phyloP scores from a whole-genome alignment of 495 filamentous ascomycete genomes.

The Xylona heveae region DNA sequence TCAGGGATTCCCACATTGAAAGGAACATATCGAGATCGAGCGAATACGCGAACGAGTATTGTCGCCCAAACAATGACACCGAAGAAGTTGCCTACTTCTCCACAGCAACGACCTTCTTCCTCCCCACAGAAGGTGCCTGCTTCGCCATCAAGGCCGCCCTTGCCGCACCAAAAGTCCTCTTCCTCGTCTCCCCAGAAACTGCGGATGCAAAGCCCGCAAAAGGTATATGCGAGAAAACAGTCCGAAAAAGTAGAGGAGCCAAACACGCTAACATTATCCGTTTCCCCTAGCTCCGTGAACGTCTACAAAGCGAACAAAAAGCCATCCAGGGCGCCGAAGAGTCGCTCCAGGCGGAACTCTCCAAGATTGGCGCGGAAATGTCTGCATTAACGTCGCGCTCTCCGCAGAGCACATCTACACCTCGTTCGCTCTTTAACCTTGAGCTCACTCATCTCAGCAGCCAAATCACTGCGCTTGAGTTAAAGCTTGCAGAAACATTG shows the following conservation, averaged over 20 bases:
- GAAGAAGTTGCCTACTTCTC: too few species aligned
- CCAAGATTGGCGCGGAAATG: constrained; percentile 68
- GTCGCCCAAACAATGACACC: too few species aligned
- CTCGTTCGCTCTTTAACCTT: background rate
- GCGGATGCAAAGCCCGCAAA: constrained; percentile 77
- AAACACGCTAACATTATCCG: constrained; percentile 1
- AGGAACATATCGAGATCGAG: constrained; percentile 1
- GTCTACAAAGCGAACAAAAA: constrained; percentile 60
- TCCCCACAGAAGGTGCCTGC: too few species aligned
- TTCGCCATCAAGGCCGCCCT: too few species aligned
- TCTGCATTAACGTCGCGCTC: constrained; percentile 26
- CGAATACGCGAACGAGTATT: too few species aligned
- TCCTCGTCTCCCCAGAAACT: constrained; percentile 32
- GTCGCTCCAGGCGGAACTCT: constrained; percentile 52
- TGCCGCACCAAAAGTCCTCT: constrained; percentile 4
- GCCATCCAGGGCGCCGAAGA: constrained; percentile 45
- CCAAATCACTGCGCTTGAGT: constrained; percentile 41
- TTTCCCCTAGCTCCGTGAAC: constrained; percentile 44
- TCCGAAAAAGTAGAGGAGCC: too few species aligned
- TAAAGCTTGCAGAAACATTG: constrained; percentile 35
- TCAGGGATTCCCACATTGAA: constrained; percentile 5
- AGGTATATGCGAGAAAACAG: too few species aligned
- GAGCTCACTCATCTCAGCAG: constrained; percentile 28
- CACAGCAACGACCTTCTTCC: too few species aligned
- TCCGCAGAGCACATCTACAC: constrained; percentile 2